These are phyloP conservation scores for Chlamydomonas eustigma DNA, from an alignment of 139 green algal genomes.

Conservation along the genomic window DNA sequence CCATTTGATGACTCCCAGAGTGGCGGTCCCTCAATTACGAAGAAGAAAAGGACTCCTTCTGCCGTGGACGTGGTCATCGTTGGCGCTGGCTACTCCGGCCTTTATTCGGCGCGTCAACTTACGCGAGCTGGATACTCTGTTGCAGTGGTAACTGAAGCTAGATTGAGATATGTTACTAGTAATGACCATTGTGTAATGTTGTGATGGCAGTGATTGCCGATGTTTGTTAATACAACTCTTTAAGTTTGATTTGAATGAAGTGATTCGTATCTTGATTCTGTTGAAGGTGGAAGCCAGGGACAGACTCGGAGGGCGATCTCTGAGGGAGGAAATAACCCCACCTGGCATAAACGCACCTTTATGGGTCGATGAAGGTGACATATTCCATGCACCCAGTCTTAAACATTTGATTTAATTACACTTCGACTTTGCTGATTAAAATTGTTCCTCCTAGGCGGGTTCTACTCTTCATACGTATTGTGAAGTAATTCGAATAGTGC, in stretches of 20 bases:
- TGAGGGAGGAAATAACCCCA: not conserved
- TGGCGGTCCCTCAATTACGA: not conserved
- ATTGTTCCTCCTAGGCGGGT: too few relatives aligned
- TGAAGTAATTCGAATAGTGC: too few relatives aligned
- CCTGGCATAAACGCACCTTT: not conserved
- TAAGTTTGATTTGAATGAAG: too few relatives aligned
- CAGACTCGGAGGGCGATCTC: not conserved
- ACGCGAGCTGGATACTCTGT: not conserved
- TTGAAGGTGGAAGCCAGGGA: not conserved
- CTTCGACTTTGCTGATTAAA: too few relatives aligned
- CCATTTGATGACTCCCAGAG: too few relatives aligned
- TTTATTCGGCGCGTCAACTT: not conserved
- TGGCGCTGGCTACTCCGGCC: not conserved
- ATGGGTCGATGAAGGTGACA: constrained; percentile 10
- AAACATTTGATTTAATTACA: too few relatives aligned
- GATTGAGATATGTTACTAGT: too few relatives aligned
- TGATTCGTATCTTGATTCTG: too few relatives aligned
- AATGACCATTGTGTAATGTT: too few relatives aligned
- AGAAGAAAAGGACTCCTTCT: not conserved
- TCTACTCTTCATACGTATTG: too few relatives aligned
- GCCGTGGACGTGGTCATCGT: not conserved
- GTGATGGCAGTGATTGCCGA: not conserved
- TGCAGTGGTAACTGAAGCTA: not conserved
- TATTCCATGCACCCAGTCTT: too few relatives aligned
- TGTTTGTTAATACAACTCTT: not conserved